Evolutionary conservation across 2,329 filamentous ascomycete species (phyloP).

Genomic region (Teratosphaeriaceae sp.): DNA sequence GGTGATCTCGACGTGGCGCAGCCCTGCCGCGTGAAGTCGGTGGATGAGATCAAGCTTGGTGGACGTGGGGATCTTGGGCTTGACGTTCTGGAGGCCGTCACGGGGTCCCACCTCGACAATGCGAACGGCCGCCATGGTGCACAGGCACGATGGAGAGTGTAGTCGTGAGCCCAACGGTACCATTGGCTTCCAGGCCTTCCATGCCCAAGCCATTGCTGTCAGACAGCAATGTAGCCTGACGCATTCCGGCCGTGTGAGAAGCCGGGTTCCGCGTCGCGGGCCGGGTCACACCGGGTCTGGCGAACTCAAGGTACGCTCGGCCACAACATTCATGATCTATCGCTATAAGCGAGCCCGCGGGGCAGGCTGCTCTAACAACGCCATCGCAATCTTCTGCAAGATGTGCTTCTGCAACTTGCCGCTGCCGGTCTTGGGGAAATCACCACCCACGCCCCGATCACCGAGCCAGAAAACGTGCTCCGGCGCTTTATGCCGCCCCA

Average conservation of each 20-base stretch:
- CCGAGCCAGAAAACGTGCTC: not conserved
- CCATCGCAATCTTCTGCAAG: not conserved
- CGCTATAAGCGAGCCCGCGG: not conserved
- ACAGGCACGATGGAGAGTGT: no score
- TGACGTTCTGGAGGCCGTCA: conserved; percentile 50
- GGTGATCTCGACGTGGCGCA: conserved; percentile 46
- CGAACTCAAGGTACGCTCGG: no score
- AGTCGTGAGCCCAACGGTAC: no score
- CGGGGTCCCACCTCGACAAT: conserved; percentile 49
- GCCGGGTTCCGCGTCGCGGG: no score
- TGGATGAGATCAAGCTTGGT: conserved; percentile 46
- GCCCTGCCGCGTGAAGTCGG: conserved; percentile 40
- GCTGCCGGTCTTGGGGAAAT: not conserved
- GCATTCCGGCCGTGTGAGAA: no score
- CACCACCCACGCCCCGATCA: not conserved
- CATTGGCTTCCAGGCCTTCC: no score
- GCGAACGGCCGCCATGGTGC: not conserved
- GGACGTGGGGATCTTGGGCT: conserved; percentile 40
- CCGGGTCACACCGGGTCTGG: no score
- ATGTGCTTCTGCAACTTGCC: not conserved
- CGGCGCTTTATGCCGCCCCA: not conserved
- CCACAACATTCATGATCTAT: no score
- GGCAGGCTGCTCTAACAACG: not conserved
- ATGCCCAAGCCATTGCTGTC: no score
- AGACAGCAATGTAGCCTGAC: no score